These are phyloP conservation scores for Casuarina glauca DNA, from an alignment of 306 rosid genomes.

Conservation along the genomic window DNA sequence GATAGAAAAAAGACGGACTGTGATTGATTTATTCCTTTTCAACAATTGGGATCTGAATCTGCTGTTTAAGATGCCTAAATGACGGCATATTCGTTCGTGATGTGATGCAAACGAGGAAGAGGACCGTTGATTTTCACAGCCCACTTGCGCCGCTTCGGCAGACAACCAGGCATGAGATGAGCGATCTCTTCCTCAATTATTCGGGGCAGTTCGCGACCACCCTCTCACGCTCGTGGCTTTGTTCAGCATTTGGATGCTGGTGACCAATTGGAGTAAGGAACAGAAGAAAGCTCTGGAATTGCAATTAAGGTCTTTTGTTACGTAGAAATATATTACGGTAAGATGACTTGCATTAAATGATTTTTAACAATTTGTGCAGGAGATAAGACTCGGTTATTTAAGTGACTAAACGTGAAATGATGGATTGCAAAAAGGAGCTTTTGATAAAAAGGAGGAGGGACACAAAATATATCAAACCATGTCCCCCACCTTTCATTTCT, in stretches of 20 bases:
- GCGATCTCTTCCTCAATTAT: neutral
- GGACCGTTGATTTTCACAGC: neutral
- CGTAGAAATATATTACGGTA: no score
- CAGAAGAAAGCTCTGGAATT: no score
- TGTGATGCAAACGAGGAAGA: neutral
- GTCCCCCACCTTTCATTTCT: conserved; percentile 23
- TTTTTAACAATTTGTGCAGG: no score
- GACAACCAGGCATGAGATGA: neutral
- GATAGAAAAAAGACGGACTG: no score
- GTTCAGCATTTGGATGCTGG: neutral
- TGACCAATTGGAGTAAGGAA: neutral
- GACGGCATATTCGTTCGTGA: neutral
- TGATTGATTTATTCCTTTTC: no score
- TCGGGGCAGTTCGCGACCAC: neutral
- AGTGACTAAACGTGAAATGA: no score
- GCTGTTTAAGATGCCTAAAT: neutral
- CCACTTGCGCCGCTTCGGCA: neutral
- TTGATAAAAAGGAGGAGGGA: no score
- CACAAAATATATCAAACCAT: neutral
- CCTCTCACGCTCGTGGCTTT: neutral
- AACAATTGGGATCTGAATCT: neutral
- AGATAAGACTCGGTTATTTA: no score
- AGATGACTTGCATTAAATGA: no score
- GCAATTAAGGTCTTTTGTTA: no score
- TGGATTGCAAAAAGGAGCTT: neutral